phyloP scores from a whole-genome alignment of 169 alveolate species.

The Blepharisma undulans region DNA sequence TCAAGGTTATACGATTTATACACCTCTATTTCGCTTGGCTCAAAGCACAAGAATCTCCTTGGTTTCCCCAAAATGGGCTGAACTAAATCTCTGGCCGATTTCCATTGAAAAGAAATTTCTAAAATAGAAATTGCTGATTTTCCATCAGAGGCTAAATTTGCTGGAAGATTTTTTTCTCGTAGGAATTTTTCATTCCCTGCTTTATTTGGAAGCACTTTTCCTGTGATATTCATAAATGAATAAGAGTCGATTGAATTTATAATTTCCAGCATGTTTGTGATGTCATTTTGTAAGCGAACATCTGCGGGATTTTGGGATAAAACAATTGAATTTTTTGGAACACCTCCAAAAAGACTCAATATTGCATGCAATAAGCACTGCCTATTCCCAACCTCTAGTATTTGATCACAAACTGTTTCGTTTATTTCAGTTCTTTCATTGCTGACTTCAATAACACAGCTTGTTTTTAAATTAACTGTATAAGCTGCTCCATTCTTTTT shows the following conservation, averaged over 20 bases:
- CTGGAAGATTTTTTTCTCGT: neutral
- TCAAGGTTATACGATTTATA: neutral
- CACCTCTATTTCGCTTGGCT: neutral
- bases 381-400: slow-evolving; percentile 13
- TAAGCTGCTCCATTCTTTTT: neutral
- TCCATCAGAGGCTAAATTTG: neutral
- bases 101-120: neutral
- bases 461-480: neutral
- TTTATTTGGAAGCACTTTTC: neutral
- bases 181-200: neutral
- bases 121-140: neutral
- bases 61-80: neutral
- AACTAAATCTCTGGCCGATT: neutral
- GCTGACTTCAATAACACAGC: neutral
- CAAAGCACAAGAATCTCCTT: neutral
- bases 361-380: neutral
- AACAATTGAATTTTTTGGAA: neutral
- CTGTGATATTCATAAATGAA: neutral
- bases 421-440: too few species aligned
- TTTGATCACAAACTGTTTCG: neutral
- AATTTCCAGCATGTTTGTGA: slow-evolving; percentile 6
- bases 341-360: slow-evolving; percentile 9
- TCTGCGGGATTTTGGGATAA: neutral
- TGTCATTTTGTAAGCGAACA: neutral
- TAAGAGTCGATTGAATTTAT: slow-evolving; percentile 3